A percentile compares a stretch with the other conserved stretches of the same genome.
These are phyloP conservation scores for Casaregolazyma suthepensis DNA, from an alignment of 1,139 yeast species.

Conservation along the genomic window DNA sequence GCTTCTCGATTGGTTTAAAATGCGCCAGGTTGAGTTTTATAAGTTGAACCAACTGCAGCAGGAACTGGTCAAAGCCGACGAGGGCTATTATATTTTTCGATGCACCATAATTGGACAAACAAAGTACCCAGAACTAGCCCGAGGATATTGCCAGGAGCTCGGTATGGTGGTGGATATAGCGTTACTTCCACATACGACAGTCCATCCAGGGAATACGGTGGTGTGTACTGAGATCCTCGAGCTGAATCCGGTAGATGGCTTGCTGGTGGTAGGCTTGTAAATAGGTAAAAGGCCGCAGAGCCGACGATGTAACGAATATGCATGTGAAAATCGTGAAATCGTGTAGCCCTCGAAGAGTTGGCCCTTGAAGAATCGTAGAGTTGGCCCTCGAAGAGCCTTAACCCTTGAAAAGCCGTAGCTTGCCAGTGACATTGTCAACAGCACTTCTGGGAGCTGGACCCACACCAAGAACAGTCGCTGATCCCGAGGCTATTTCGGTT, in stretches of 20 bases:
- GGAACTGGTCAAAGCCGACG: conserved; percentile 16
- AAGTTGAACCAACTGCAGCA: conserved; percentile 18
- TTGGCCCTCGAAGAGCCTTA: too few species aligned
- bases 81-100: conserved; percentile 21
- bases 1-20: conserved; percentile 12
- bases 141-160: conserved; percentile 27
- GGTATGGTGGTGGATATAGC: conserved; percentile 24
- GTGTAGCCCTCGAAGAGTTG: too few species aligned
- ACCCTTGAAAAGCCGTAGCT: conserved; percentile 55
- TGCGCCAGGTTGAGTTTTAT: conserved; percentile 16
- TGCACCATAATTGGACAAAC: conserved; percentile 23
- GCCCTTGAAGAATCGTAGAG: too few species aligned
- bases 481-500: conserved; percentile 91
- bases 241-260: conserved; percentile 28
- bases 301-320: not conserved
- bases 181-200: conserved; percentile 18
- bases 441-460: conserved; percentile 95
- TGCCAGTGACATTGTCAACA: conserved; percentile 75
- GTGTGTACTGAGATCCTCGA: conserved; percentile 31
- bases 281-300: not conserved
- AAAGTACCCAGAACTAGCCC: conserved; percentile 21
- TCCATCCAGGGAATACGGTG: conserved; percentile 30
- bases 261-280: conserved; percentile 27
- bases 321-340: too few species aligned
- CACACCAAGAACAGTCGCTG: conserved; percentile 87